Evolutionary conservation across 257 asterid genomes (phyloP), one percentile per base, ranked within the genome.

Genomic region (Vinca minor): DNA sequence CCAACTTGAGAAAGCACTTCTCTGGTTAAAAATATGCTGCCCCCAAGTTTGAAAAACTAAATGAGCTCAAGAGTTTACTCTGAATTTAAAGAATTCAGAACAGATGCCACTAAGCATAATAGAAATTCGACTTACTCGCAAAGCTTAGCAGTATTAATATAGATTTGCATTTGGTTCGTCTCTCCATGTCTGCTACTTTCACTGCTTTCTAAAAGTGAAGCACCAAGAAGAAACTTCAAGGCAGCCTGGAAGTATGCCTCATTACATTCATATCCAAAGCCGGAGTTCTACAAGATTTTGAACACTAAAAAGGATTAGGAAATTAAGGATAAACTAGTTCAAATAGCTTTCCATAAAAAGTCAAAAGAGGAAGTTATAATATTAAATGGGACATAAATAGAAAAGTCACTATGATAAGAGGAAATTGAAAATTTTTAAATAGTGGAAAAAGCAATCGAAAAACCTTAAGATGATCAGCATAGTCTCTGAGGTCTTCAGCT

Each of bases 391-490:
- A 53, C 46, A 64, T 8, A 14, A 62, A 25, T 20, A 32, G 46
- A 55, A 26, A 31, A 47, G 35, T 11, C 45, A 41, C 14, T 20
- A 25, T 44, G 25, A 42, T 23, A 10, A 21, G n/a, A 21, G 34
- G 60, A 23, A 8, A 63, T 28, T 1, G 6, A 61, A 45, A 34
- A 26, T 39, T 67, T 38, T 26, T 38, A 9, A 59, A 17, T 52
- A 77, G 56, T 41, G 32, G 55, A 66, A 56, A 70, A 69, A 78
- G 68, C 52, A 52, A 71, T 48, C 41, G 46, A 72, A 63, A 56
- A 69, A 92, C 98, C 96, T 93, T 89, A 36, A 87, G 76, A 73
- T 74, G 82, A 75, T 87, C 88, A 48, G 97, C 96, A 77, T 70
- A 82, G 59, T 42, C 69, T 83, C 79, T 84, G 50, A 82, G 95